Evolutionary conservation across 257 asterid genomes (phyloP), one percentile per base, ranked within the genome.

Genomic region (Ligustrum vulgare): DNA sequence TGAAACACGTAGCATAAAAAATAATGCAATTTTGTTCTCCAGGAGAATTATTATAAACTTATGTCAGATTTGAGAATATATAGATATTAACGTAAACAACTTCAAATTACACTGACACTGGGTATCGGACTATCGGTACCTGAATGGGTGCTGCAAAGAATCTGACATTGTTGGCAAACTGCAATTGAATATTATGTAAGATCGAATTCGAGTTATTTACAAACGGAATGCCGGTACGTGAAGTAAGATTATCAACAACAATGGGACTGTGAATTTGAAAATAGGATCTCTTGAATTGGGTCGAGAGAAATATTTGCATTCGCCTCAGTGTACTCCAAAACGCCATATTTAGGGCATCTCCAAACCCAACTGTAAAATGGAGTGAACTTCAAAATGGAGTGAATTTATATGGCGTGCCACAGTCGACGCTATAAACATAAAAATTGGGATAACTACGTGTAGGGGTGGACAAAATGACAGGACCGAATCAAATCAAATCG

Each of bases 321-420:
- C 85, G 91, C 84, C 84, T 90, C 76, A 91, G 35, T 80, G 89
- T 85, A 79, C 84, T 77, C 91, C 91, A 87, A 63, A 90, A 78
- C 68, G 87, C 88, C 96, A 90, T 94, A 23, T 28, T 73, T n/a
- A n/a, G n/a, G n/a, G n/a, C n/a, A n/a, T n/a, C n/a, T n/a, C n/a
- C n/a, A n/a, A n/a, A n/a, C n/a, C n/a, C n/a, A n/a, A n/a, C n/a
- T n/a, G n/a, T n/a, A n/a, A n/a, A n/a, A n/a, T n/a, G n/a, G n/a
- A n/a, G n/a, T n/a, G n/a, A n/a, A n/a, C n/a, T n/a, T n/a, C n/a
- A n/a, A n/a, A n/a, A n/a, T n/a, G n/a, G n/a, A n/a, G n/a, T n/a
- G n/a, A n/a, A n/a, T n/a, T n/a, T n/a, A n/a, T n/a, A n/a, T n/a
- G n/a, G n/a, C n/a, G n/a, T n/a, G n/a, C n/a, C n/a, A n/a, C n/a